A percentile compares a stretch with the other conserved stretches of the same genome.
Evolutionary conservation across 106 monocot genomes (phyloP).

Genomic region (Dioscorea zingiberensis): DNA sequence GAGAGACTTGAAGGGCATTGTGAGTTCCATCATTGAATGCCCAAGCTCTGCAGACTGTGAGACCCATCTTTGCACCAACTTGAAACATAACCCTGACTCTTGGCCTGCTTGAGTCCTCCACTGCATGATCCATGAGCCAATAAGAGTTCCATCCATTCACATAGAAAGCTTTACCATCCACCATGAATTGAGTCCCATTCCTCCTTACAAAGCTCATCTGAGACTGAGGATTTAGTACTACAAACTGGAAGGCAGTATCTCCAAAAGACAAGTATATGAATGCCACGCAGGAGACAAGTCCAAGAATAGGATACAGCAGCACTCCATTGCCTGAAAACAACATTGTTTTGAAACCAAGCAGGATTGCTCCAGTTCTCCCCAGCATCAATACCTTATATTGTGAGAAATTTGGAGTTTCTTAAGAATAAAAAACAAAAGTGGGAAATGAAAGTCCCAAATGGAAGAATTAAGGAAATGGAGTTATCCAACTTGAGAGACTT

Average conservation of each 20-base stretch:
- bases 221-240: constrained; percentile 6
- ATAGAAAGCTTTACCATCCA: constrained; percentile 74
- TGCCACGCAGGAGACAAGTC: constrained; percentile 35
- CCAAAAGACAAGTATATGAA: constrained; percentile 57
- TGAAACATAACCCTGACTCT: constrained; percentile 52
- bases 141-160: constrained; percentile 98
- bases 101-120: constrained; percentile 55
- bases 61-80: constrained; percentile 58
- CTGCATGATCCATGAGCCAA: constrained; percentile 91
- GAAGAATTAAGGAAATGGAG: no score
- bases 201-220: constrained; percentile 66
- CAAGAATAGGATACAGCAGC: constrained; percentile 38
- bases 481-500: no score
- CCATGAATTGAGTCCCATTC: constrained; percentile 54
- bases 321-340: constrained; percentile 18
- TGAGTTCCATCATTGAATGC: constrained; percentile 92
- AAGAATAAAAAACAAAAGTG: no score
- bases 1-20: constrained; percentile 88
- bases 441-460: no score
- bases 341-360: constrained; percentile 9
- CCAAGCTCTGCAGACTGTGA: constrained; percentile 96
- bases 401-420: no score
- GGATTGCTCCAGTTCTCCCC: no score
- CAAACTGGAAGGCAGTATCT: constrained; percentile 12
- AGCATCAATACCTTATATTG: no score